Evolutionary conservation across 2,329 filamentous ascomycete genomes (phyloP).

Genomic region (Fusarium sp.): DNA sequence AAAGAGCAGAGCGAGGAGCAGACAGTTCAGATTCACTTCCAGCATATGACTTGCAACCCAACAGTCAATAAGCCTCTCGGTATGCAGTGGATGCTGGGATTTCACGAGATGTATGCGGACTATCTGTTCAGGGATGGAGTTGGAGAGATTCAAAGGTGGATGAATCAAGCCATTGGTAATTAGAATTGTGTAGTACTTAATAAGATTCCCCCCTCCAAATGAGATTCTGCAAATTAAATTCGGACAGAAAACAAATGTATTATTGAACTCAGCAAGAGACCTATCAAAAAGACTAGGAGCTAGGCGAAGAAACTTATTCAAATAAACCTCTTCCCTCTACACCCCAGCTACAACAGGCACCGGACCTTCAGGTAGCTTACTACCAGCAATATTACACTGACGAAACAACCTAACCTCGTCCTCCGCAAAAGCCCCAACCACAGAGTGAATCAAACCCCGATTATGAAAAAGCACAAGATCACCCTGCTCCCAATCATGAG

Average conservation of each 20-base stretch:
- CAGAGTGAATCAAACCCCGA: constrained; percentile 78
- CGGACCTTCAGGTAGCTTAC: constrained; percentile 66
- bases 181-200: neutral
- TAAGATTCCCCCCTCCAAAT: neutral
- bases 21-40: constrained; percentile 38
- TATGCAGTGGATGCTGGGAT: constrained; percentile 29
- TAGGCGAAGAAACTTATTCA: too few relatives aligned
- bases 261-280: neutral
- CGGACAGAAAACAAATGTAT: neutral
- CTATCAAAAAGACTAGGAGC: neutral
- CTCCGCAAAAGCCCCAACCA: constrained; percentile 79
- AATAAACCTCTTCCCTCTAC: neutral
- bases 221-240: neutral
- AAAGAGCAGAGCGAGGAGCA: neutral
- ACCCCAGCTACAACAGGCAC: neutral
- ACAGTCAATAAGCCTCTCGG: constrained; percentile 31
- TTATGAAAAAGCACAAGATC: constrained; percentile 86
- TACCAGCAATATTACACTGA: constrained; percentile 84
- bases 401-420: constrained; percentile 81
- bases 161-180: neutral
- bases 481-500: constrained; percentile 82
- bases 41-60: constrained; percentile 48
- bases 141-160: constrained; percentile 37
- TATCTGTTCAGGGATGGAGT: constrained; percentile 47
- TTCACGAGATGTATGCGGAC: constrained; percentile 46